Conservation (phyloP, 2,329 filamentous ascomycete species). For the Cladophialophora exuberans region DNA sequence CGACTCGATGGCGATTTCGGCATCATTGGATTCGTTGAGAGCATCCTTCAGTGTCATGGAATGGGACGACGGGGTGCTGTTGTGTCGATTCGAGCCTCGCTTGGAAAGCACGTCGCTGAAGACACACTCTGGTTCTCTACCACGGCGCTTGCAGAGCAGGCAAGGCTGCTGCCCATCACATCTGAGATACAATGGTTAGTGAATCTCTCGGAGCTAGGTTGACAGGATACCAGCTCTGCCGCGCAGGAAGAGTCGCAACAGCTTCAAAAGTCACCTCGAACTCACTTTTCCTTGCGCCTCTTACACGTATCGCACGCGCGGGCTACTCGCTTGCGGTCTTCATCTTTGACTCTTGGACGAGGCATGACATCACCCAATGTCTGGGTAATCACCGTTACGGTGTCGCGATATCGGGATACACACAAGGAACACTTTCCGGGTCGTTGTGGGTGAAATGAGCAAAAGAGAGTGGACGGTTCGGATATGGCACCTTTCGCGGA, state of each 20-base stretch:
- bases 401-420: conserved; percentile 6
- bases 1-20: conserved; percentile 35
- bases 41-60: conserved; percentile 28
- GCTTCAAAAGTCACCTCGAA: too few relatives aligned
- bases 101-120: conserved; percentile 38
- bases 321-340: conserved; percentile 34
- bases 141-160: conserved; percentile 52
- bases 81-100: conserved; percentile 7
- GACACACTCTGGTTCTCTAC: conserved; percentile 46
- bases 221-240: too few relatives aligned
- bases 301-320: conserved; percentile 35
- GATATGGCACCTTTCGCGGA: conserved; percentile 27
- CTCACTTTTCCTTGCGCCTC: conserved; percentile 51
- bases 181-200: too few relatives aligned
- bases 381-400: conserved; percentile 11
- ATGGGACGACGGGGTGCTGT: conserved; percentile 16
- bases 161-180: conserved; percentile 57
- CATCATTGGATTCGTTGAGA: conserved; percentile 30
- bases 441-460: background rate
- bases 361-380: conserved; percentile 28
- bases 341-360: conserved; percentile 35
- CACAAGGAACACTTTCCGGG: conserved; percentile 6
- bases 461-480: conserved; percentile 15
- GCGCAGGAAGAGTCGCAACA: too few relatives aligned
- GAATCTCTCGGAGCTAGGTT: too few relatives aligned